Conservation (phyloP, 2,329 filamentous ascomycete genomes). For the Fusarium liriodendri region DNA sequence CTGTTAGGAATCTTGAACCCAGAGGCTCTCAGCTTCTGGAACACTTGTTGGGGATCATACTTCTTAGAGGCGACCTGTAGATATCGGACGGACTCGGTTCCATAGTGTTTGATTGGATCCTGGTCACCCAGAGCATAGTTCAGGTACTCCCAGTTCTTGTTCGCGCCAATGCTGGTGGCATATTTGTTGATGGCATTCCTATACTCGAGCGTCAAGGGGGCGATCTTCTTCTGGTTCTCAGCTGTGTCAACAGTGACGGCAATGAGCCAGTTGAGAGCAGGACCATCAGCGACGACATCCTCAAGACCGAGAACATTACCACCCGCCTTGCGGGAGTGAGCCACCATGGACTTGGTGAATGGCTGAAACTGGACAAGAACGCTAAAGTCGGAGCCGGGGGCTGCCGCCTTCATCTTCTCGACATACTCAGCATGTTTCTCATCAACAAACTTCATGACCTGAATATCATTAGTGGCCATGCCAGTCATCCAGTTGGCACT, state of each 20-base stretch:
- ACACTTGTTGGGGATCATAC: conserved; percentile 44
- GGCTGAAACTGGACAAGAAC: conserved; percentile 49
- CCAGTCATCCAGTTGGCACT: conserved; percentile 49
- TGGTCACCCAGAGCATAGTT: conserved; percentile 57
- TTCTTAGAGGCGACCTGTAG: conserved; percentile 44
- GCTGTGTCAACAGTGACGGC: conserved; percentile 54
- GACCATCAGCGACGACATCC: conserved; percentile 49
- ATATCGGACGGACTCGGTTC: conserved; percentile 47
- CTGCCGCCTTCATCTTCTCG: conserved; percentile 41
- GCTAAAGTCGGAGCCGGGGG: conserved; percentile 40
- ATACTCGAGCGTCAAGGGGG: conserved; percentile 43
- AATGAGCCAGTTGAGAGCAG: conserved; percentile 51
- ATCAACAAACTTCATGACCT: conserved; percentile 47
- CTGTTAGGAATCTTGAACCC: neutral
- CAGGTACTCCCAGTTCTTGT: conserved; percentile 53
- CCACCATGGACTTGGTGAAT: conserved; percentile 44
- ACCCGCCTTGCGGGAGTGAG: conserved; percentile 36
- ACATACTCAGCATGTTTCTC: conserved; percentile 44
- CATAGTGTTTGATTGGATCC: conserved; percentile 52
- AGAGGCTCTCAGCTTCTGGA: neutral
- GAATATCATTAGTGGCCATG: conserved; percentile 42
- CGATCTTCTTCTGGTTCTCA: conserved; percentile 48
- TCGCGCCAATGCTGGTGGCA: conserved; percentile 42
- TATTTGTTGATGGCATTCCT: conserved; percentile 40
- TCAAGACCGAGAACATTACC: conserved; percentile 50